Evolutionary conservation across 441 rosid genomes (phyloP).

Genomic region (Erodium moschatum): DNA sequence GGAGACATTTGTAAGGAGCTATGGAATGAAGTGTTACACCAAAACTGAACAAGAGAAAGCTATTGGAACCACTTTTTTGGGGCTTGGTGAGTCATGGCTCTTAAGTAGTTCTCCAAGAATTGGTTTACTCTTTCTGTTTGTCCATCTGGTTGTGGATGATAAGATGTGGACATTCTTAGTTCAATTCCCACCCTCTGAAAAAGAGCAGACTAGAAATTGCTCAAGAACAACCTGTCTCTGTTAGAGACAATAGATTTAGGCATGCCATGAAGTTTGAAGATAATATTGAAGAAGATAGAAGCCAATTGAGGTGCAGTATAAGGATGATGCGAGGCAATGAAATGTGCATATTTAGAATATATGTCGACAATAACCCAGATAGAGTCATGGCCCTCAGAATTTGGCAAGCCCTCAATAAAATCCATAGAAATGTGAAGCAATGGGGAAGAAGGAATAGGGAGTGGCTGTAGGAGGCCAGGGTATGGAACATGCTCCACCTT

Average conservation of each 20-base stretch:
- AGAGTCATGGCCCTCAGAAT: neutral
- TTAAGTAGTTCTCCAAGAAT: neutral
- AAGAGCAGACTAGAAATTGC: neutral
- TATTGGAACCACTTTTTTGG: too few species aligned
- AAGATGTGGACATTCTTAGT: neutral
- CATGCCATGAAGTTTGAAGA: too few species aligned
- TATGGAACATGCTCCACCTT: neutral
- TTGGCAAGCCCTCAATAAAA: slow-evolving; percentile 6
- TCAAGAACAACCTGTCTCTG: neutral
- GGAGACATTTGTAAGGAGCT: too few species aligned
- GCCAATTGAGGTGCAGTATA: neutral
- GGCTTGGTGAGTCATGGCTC: too few species aligned
- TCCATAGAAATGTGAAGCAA: slow-evolving; percentile 12
- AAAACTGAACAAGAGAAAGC: too few species aligned
- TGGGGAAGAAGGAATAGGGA: neutral
- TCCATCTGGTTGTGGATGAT: neutral
- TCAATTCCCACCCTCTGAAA: neutral
- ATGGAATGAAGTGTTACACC: too few species aligned
- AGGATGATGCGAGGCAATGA: neutral
- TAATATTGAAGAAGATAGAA: too few species aligned
- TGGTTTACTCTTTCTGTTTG: neutral
- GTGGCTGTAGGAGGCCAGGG: neutral
- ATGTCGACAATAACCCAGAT: slow-evolving; percentile 15
- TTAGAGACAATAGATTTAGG: neutral
- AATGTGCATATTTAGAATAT: neutral